Evolutionary conservation across 202 grass and related monocot genomes (phyloP).

Genomic region (Cymbopogon flexuosus): DNA sequence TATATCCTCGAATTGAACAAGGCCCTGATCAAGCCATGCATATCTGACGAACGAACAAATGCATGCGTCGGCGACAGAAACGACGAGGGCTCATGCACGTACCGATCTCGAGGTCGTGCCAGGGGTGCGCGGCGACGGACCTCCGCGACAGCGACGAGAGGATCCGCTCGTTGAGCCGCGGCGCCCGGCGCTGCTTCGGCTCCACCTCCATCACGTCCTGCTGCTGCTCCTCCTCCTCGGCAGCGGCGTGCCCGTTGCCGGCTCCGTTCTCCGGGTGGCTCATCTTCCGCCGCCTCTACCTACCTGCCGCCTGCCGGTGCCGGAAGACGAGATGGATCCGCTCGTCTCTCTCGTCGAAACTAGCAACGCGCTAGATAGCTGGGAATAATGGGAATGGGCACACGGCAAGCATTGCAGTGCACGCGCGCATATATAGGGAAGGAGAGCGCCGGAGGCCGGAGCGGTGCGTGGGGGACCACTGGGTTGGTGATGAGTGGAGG

Average conservation of each 20-base stretch:
- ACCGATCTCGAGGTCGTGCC: conserved; percentile 78
- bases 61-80: background rate
- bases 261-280: conserved; percentile 29
- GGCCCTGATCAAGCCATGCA: no score
- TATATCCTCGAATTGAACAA: background rate
- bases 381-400: background rate
- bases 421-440: background rate
- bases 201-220: conserved; percentile 12
- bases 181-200: conserved; percentile 13
- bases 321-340: background rate
- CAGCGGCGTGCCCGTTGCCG: background rate
- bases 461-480: background rate
- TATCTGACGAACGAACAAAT: background rate
- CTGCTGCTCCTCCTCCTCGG: background rate
- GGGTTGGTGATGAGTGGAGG: background rate
- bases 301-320: background rate
- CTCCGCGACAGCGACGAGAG: conserved; percentile 73
- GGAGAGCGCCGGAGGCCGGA: background rate
- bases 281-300: background rate
- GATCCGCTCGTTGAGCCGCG: conserved; percentile 82
- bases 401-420: background rate
- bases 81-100: background rate
- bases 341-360: background rate
- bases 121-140: conserved; percentile 94
- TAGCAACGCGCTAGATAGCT: no score